phyloP scores from a whole-genome alignment of 139 green algal genomes.

The Pleodorina starrii region DNA sequence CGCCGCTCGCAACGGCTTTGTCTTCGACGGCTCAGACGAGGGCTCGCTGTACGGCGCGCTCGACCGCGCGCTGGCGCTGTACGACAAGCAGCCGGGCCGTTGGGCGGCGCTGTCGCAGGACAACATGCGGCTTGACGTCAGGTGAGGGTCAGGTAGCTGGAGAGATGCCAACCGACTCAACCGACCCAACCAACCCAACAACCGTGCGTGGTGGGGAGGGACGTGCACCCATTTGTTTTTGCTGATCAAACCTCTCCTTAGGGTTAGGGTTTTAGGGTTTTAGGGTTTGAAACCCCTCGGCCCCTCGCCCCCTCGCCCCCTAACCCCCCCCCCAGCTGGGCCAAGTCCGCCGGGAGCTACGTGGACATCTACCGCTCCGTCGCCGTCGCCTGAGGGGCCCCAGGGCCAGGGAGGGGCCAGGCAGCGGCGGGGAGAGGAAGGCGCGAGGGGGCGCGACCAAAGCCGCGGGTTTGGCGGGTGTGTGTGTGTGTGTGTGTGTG shows the following conservation, averaged over 20 bases:
- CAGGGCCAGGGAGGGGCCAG: no score
- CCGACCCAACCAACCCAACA: no score
- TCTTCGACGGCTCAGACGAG: slow-evolving; percentile 92
- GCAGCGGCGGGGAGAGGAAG: no score
- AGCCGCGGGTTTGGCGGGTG: no score
- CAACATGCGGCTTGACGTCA: slow-evolving; percentile 72
- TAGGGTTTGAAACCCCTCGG: no score
- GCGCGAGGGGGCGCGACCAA: no score
- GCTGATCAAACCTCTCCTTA: no score
- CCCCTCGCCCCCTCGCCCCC: background rate
- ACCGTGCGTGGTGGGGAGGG: no score
- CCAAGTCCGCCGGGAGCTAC: slow-evolving; percentile 60
- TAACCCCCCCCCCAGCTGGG: slow-evolving; percentile 49
- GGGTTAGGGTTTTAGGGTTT: no score
- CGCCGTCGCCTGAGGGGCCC: slow-evolving; percentile 25
- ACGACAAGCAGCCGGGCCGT: slow-evolving; percentile 57
- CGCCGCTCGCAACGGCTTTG: slow-evolving; percentile 82
- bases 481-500: no score
- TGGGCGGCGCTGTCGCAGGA: slow-evolving; percentile 61
- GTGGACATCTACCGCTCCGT: slow-evolving; percentile 67
- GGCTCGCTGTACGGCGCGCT: slow-evolving; percentile 77
- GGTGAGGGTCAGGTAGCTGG: background rate
- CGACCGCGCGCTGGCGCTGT: slow-evolving; percentile 80
- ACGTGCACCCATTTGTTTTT: no score
- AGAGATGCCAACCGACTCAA: no score